Conservation (phyloP, 768 basidiomycete species). For the Suillus hirtellus region DNA sequence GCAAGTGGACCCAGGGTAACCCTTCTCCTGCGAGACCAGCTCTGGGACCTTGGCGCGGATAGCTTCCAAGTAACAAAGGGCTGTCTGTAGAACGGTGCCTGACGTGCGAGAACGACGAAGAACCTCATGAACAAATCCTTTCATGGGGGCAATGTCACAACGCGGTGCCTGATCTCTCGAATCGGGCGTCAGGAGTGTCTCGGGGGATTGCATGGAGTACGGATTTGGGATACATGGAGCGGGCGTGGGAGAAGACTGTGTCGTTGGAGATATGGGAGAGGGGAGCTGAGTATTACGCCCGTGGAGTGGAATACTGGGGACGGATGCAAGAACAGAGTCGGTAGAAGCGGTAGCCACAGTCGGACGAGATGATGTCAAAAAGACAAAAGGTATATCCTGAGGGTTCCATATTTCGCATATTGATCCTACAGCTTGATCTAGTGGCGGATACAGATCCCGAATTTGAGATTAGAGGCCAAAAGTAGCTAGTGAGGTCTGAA, state of each 20-base stretch:
- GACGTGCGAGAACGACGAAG: constrained; percentile 85
- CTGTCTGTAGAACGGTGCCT: constrained; percentile 81
- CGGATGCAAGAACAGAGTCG: constrained; percentile 9
- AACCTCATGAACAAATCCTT: constrained; percentile 85
- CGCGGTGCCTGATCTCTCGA: constrained; percentile 19
- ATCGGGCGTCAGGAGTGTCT: constrained; percentile 14
- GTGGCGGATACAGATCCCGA: constrained; percentile 10
- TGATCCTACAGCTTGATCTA: constrained; percentile 80
- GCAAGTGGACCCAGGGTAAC: constrained; percentile 40
- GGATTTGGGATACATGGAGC: constrained; percentile 32
- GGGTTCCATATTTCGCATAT: constrained; percentile 80
- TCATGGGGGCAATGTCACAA: constrained; percentile 56
- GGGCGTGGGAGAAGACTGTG: constrained; percentile 34
- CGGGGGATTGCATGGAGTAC: constrained; percentile 25
- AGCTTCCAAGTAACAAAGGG: constrained; percentile 85
- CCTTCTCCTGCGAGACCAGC: constrained; percentile 52
- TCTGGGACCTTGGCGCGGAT: constrained; percentile 72
- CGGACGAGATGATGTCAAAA: constrained; percentile 40
- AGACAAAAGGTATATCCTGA: constrained; percentile 68
- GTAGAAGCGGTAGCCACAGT: constrained; percentile 18
- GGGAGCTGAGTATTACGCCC: constrained; percentile 46
- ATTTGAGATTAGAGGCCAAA: constrained; percentile 19
- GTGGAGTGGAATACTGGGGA: constrained; percentile 11
- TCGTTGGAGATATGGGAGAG: constrained; percentile 54
- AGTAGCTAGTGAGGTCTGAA: constrained; percentile 14